These are phyloP conservation scores for Aspergillus indologenus DNA, from an alignment of 495 filamentous ascomycete genomes.

Conservation along the genomic window DNA sequence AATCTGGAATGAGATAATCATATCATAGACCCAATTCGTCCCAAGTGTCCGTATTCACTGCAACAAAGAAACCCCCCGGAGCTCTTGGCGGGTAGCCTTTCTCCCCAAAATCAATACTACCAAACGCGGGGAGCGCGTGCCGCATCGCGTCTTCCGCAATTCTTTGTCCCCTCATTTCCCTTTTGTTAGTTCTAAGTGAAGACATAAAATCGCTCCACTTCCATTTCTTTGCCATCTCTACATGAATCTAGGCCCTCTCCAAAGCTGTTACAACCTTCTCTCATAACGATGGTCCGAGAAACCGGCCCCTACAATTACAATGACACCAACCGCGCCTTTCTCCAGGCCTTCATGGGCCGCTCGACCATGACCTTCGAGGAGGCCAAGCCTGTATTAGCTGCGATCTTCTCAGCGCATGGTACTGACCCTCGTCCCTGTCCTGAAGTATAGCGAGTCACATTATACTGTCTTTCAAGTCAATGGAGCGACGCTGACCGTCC, in stretches of 20 bases:
- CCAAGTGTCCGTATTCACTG: background rate
- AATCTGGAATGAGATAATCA: background rate
- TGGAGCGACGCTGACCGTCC: background rate
- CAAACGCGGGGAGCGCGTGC: background rate
- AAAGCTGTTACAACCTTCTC: background rate
- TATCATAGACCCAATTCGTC: background rate
- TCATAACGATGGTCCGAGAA: constrained; percentile 5
- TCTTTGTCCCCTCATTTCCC: constrained; percentile 1
- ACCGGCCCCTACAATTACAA: constrained; percentile 33
- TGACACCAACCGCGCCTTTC: constrained; percentile 83
- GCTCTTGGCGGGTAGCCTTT: background rate
- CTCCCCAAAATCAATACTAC: background rate
- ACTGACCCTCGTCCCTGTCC: constrained; percentile 10
- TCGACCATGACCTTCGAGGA: constrained; percentile 72
- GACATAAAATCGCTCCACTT: background rate
- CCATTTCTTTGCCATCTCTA: background rate
- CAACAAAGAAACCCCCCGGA: background rate
- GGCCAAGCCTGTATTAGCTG: constrained; percentile 68
- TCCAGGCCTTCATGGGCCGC: constrained; percentile 83
- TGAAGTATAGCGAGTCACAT: background rate
- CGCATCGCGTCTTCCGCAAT: constrained; percentile 11
- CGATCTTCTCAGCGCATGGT: constrained; percentile 63
- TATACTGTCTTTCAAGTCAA: background rate
- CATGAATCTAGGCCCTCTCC: background rate
- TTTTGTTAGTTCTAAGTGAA: background rate